Percentiles rank a stretch among this genome's conserved stretches.
phyloP scores from a whole-genome alignment of 768 basidiomycete species.

The Nevesoporus exiguus region DNA sequence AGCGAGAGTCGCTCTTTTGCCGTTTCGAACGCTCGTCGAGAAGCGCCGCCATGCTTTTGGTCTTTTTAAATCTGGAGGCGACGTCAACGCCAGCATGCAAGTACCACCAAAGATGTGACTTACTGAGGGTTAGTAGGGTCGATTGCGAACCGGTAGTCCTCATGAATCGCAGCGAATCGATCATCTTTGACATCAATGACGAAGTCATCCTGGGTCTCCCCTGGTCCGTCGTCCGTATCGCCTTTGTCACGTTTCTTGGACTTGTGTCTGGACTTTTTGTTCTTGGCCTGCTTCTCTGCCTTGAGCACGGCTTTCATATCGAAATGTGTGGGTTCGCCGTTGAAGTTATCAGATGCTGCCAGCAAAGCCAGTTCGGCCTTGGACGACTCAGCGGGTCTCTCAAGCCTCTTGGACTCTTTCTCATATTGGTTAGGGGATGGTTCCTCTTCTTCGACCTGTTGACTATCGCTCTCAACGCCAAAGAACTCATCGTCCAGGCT shows the following conservation, averaged over 20 bases:
- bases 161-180: conserved; percentile 83
- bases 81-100: not conserved
- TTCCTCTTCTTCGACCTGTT: conserved; percentile 29
- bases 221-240: conserved; percentile 44
- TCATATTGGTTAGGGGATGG: conserved; percentile 18
- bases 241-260: conserved; percentile 17
- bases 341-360: conserved; percentile 50
- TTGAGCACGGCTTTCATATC: conserved; percentile 86
- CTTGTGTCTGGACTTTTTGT: conserved; percentile 40
- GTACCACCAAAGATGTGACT: conserved; percentile 29
- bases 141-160: conserved; percentile 90
- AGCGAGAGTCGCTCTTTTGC: conserved; percentile 37
- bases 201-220: conserved; percentile 79
- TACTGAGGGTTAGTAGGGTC: conserved; percentile 96
- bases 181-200: conserved; percentile 80
- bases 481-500: conserved; percentile 74
- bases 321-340: conserved; percentile 72
- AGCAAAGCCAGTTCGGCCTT: conserved; percentile 66
- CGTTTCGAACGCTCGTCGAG: conserved; percentile 79
- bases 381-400: conserved; percentile 18
- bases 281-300: conserved; percentile 65
- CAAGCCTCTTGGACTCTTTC: conserved; percentile 23
- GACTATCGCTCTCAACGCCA: conserved; percentile 35
- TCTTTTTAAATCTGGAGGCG: not conserved
- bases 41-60: conserved; percentile 39